Percentiles rank a stretch among this genome's conserved stretches.
phyloP scores from a whole-genome alignment of 805 yeast genomes.

The Candida ortonii region DNA sequence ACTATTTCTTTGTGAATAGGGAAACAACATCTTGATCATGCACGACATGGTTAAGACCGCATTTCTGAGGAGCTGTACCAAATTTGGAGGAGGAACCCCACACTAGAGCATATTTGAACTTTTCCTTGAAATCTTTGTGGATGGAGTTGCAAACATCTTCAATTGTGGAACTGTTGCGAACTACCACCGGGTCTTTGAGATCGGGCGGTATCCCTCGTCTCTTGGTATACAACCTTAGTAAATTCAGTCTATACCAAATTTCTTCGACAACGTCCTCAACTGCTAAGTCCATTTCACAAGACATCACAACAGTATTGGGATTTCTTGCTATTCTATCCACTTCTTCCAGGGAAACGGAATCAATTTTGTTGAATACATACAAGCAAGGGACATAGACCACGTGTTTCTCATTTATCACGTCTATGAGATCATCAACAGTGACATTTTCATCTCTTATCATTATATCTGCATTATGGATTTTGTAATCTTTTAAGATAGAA shows the following conservation, averaged over 20 bases:
- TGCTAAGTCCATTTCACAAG: constrained; percentile 86
- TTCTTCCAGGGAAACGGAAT: constrained; percentile 92
- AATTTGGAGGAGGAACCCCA: constrained; percentile 93
- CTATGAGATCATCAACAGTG: constrained; percentile 91
- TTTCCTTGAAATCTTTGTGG: constrained; percentile 88
- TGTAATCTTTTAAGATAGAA: constrained; percentile 78
- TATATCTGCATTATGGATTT: constrained; percentile 91
- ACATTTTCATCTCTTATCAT: constrained; percentile 83
- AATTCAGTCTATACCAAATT: constrained; percentile 84
- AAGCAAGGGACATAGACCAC: constrained; percentile 87
- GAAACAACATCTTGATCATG: constrained; percentile 95
- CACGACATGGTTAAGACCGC: constrained; percentile 81
- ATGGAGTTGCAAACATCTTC: constrained; percentile 88
- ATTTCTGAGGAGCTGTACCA: constrained; percentile 88
- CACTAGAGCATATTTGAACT: constrained; percentile 89
- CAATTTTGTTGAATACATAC: constrained; percentile 92
- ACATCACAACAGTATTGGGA: constrained; percentile 91
- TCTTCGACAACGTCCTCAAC: constrained; percentile 85
- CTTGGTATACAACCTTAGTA: constrained; percentile 83
- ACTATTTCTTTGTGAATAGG: constrained; percentile 71
- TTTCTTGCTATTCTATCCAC: constrained; percentile 88
- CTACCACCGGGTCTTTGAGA: constrained; percentile 87
- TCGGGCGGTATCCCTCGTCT: constrained; percentile 80
- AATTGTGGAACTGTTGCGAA: constrained; percentile 72
- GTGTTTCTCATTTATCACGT: constrained; percentile 82